phyloP scores from a whole-genome alignment of 345 rosid genomes.

The Pugionium cornutum region DNA sequence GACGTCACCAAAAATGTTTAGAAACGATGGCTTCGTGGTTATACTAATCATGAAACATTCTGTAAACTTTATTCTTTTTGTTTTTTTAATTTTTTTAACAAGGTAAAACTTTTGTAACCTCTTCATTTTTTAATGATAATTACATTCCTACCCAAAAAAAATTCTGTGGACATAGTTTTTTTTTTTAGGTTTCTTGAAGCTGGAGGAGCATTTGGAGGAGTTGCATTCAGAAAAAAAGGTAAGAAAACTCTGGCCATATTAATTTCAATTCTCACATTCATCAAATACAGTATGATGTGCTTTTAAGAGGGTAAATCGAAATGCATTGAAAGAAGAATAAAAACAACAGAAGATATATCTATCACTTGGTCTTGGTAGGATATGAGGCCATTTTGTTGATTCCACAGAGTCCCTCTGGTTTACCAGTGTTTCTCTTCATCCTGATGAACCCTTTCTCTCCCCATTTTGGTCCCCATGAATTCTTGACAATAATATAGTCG shows the following conservation, averaged over 20 bases:
- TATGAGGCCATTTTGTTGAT: slow-evolving; percentile 89
- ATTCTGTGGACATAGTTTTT: slow-evolving; percentile 1
- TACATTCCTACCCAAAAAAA: not conserved
- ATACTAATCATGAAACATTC: too few relatives aligned
- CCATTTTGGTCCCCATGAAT: slow-evolving; percentile 88
- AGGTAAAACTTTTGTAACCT: too few relatives aligned
- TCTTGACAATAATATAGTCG: slow-evolving; percentile 76
- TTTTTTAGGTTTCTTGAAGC: slow-evolving; percentile 17
- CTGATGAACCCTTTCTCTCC: slow-evolving; percentile 80
- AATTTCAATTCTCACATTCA: slow-evolving; percentile 33
- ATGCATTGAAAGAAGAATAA: slow-evolving; percentile 13
- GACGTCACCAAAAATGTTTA: too few relatives aligned
- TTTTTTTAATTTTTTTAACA: too few relatives aligned
- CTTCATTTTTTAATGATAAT: too few relatives aligned
- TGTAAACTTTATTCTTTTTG: too few relatives aligned
- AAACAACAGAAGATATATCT: slow-evolving; percentile 9
- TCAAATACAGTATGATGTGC: slow-evolving; percentile 31
- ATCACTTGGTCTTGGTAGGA: slow-evolving; percentile 55
- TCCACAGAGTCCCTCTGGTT: slow-evolving; percentile 75
- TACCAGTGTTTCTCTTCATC: slow-evolving; percentile 79
- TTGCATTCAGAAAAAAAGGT: not conserved
- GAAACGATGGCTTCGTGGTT: too few relatives aligned
- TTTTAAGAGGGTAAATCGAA: not conserved
- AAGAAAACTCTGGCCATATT: slow-evolving; percentile 26
- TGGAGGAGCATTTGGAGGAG: slow-evolving; percentile 4